Evolutionary conservation across 2,329 filamentous ascomycete species (phyloP), one percentile per base, ranked within the genome.

Genomic region (Cladosporium cucumerinum): DNA sequence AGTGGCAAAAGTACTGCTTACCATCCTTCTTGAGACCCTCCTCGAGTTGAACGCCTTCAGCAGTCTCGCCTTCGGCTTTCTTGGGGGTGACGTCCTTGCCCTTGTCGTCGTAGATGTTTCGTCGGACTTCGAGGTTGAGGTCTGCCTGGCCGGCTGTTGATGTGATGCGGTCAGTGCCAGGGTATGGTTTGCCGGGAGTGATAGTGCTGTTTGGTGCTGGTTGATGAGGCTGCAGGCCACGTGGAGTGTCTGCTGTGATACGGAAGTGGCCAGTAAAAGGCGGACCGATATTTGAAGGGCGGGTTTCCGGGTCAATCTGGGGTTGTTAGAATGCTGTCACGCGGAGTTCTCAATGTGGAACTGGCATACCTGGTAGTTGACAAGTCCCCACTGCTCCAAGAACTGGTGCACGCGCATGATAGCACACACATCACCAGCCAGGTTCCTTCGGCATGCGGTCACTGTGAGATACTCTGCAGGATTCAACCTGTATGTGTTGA

Each of bases 321-420:
- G 30, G 54, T 60, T 69, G 78, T 72, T 67, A 60, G 54, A 57
- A 28, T 8, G 63, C 8, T 36, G 21, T 32, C 26, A 28, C 16
- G 43, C 28, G 18, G 39, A 43, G 14, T 43, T 1, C 18, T 30
- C 14, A 57, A 26, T 57, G 25, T 48, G 14, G 7, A 12, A 21
- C 28, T 8, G 12, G 57, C 70, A 34, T 67, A 97, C 94, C 84
- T 99, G 95, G 76, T 99, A 99, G 80, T 99, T 99, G 78, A 99
- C 97, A 73, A 99, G 82, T 8, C 95, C 95, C 95, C 95, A 99
- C 77, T 98, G 94, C 80, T 99, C 95, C 39, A 99, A 84, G 80
- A 99, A 99, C 18, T 93, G 91, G 78, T 99, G 95, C 21, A 99
- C 94, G 69, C 95, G 89, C 95, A 99, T 99, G 72, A 99, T 99